A percentile compares a stretch with the other conserved stretches of the same genome.
Conservation (phyloP, 2,329 filamentous ascomycete species). For the Purpureocillium lavendulum region DNA sequence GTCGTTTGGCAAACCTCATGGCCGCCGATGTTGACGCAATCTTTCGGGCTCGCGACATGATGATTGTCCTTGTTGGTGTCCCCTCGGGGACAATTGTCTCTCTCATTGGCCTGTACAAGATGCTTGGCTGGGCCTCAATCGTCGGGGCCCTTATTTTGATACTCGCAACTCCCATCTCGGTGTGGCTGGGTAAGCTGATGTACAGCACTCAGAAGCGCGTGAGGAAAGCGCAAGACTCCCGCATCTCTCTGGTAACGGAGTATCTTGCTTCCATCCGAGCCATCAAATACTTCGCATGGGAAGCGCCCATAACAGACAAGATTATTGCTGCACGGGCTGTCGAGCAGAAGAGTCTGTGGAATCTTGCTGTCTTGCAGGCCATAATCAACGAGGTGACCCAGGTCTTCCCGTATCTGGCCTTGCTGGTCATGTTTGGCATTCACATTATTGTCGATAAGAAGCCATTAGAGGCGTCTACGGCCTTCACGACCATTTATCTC, state of each 20-base stretch:
- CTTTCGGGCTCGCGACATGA: constrained; percentile 40
- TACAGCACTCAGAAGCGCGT: constrained; percentile 41
- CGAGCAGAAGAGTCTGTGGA: constrained; percentile 49
- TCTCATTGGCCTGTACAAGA: constrained; percentile 42
- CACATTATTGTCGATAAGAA: constrained; percentile 39
- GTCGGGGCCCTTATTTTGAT: constrained; percentile 42
- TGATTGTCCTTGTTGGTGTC: constrained; percentile 36
- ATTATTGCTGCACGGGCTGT: constrained; percentile 39
- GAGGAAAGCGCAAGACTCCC: constrained; percentile 45
- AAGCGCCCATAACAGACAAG: constrained; percentile 41
- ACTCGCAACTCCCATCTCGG: constrained; percentile 38
- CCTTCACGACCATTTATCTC: constrained; percentile 48
- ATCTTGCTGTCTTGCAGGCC: constrained; percentile 37
- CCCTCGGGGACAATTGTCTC: constrained; percentile 38
- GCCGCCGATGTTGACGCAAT: constrained; percentile 50
- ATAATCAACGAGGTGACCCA: constrained; percentile 40
- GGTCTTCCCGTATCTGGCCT: constrained; percentile 40
- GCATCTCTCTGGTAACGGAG: constrained; percentile 49
- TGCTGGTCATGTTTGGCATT: constrained; percentile 45
- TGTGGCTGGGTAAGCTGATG: constrained; percentile 40
- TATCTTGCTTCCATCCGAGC: constrained; percentile 49
- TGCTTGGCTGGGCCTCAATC: constrained; percentile 47
- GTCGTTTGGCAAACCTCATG: constrained; percentile 48
- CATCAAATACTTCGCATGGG: constrained; percentile 56
- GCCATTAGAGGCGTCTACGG: constrained; percentile 44